Conservation (phyloP, 768 basidiomycete genomes). For the Rhodotorula babjevae region DNA sequence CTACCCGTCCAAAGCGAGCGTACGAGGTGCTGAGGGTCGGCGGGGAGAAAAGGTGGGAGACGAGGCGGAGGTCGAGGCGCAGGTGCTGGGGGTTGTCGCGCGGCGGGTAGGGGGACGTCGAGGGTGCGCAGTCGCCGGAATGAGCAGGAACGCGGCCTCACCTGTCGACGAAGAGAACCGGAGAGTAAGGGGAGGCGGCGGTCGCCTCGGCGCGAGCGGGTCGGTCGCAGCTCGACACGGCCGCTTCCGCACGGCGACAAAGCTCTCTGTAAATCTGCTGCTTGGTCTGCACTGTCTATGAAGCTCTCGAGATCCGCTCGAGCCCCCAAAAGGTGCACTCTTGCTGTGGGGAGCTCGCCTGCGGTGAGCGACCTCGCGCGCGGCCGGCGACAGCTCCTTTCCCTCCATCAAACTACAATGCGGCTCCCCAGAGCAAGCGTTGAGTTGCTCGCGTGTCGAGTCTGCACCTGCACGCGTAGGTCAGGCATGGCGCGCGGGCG, state of each 20-base stretch:
- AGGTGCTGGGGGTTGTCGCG: background rate
- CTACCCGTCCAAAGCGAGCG: background rate
- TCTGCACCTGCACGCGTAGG: background rate
- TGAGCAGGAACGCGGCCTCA: background rate
- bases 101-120: too few relatives aligned
- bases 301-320: too few relatives aligned
- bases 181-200: background rate
- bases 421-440: background rate
- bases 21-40: background rate
- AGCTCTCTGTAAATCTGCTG: too few relatives aligned
- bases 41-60: background rate
- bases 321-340: too few relatives aligned
- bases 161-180: constrained; percentile 1
- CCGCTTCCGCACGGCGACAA: too few relatives aligned
- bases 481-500: constrained; percentile 1
- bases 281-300: too few relatives aligned
- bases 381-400: background rate
- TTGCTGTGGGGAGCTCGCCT: too few relatives aligned
- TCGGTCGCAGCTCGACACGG: too few relatives aligned
- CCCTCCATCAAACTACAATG: background rate
- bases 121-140: too few relatives aligned
- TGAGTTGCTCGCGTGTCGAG: background rate
- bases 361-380: background rate
- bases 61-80: background rate
- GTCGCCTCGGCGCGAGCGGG: too few relatives aligned